These are phyloP conservation scores for Ochromonas danica DNA, from an alignment of 108 stramenopile species.

Conservation along the genomic window DNA sequence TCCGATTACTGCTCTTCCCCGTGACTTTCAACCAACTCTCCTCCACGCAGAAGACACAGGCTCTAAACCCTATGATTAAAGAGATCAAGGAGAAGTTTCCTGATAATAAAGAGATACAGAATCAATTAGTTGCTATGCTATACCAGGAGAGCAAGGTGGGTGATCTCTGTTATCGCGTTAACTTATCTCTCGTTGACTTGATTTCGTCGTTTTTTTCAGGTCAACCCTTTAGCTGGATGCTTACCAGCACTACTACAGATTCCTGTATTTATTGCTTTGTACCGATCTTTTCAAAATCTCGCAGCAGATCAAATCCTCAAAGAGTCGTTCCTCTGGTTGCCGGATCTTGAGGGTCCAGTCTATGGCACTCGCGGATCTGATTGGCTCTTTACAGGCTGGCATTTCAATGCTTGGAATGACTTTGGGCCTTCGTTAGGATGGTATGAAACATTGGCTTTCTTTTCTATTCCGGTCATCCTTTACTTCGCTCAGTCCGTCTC, in stretches of 20 bases:
- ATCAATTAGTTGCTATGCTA: constrained; percentile 85
- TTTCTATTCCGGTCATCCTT: constrained; percentile 83
- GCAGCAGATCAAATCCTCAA: constrained; percentile 79
- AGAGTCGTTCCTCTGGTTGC: constrained; percentile 90
- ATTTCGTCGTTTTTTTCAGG: too few species aligned
- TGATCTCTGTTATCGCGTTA: too few species aligned
- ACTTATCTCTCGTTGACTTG: too few species aligned
- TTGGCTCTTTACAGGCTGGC: constrained; percentile 63
- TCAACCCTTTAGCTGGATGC: constrained; percentile 91
- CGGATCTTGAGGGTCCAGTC: constrained; percentile 89
- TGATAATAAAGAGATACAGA: constrained; percentile 88
- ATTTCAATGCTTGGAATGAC: constrained; percentile 64
- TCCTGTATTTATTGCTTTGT: constrained; percentile 92
- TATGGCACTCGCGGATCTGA: constrained; percentile 86
- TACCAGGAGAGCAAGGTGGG: constrained; percentile 62
- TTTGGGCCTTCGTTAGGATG: constrained; percentile 86
- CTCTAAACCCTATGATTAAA: constrained; percentile 51
- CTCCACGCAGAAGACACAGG: constrained; percentile 84
- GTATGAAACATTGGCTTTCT: constrained; percentile 79
- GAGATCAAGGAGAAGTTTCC: constrained; percentile 86
- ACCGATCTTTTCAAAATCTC: constrained; percentile 82
- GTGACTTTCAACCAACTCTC: constrained; percentile 83
- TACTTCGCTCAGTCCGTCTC: constrained; percentile 79
- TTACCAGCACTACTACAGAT: constrained; percentile 86
- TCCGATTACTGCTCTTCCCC: constrained; percentile 83